Base-by-base conservation (phyloP, 164 flowering plant species). In the Chimonanthus praecox region DNA sequence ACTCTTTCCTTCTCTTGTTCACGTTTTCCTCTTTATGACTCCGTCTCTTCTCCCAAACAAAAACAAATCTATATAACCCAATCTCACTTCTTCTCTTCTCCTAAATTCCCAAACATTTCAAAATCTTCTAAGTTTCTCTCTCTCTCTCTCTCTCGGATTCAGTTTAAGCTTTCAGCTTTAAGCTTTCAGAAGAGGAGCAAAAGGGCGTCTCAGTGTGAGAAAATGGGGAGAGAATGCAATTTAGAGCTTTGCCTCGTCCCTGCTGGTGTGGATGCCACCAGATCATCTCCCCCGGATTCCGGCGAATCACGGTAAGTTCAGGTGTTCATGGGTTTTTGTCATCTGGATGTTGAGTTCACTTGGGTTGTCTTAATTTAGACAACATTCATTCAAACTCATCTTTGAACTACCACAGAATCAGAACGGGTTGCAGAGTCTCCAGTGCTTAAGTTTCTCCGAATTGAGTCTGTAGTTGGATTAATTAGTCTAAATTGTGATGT, bases 161-260 rank as follows among this genome's bases (percentile, higher is more conserved):
- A 16, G 15, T 7, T 60, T 60, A n/a, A 60, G 20, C 18, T 62
- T 5, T 54, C 60, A 7, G 7, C 58, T 54, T 13, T 54, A 54
- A 54, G 21, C 21, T 33, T 33, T 33, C 33, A 33, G 33, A 33
- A 33, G 33, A 33, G 33, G 33, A 33, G 33, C 33, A 33, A 33
- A 33, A 33, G 33, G 33, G 33, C 33, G 33, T 33, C 2, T 33
- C 33, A 33, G 33, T 33, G 33, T 33, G 33, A 33, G 33, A 33
- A 33, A 33, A 33, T 33, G 33, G 33, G 33, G 16, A 54, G 8
- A 54, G 60, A 13, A 3, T 54, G 5, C 60, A 13, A 54, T 54
- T 54, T 54, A 54, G 58, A 68, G 70, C 70, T 68, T 47, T 15
- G 70, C 50, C 70, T 18, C n/a, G 15, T 65, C 46, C 68, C 68